phyloP scores from a whole-genome alignment of 2,329 filamentous ascomycete genomes.

The Alternaria ethzedia region DNA sequence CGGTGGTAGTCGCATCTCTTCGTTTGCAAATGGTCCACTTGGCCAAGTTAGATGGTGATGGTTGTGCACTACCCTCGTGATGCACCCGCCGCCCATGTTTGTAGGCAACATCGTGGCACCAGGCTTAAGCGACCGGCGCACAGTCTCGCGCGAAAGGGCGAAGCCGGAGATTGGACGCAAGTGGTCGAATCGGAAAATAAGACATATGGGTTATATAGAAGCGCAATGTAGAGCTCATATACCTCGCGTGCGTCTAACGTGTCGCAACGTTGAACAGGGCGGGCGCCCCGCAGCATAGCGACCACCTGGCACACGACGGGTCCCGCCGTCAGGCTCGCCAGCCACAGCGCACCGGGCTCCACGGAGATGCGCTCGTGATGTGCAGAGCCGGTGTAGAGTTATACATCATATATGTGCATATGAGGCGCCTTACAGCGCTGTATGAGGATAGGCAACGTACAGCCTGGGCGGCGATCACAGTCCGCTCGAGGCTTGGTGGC shows the following conservation, averaged over 20 bases:
- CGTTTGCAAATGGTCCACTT: not conserved
- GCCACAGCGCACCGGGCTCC: not conserved
- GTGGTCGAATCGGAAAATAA: slow-evolving; percentile 18
- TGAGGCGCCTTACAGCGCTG: not conserved
- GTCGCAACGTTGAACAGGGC: not conserved
- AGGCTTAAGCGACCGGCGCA: slow-evolving; percentile 19
- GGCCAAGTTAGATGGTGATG: slow-evolving; percentile 1
- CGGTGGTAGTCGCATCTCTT: slow-evolving; percentile 1
- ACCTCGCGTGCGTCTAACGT: slow-evolving; percentile 10
- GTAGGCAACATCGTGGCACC: not conserved
- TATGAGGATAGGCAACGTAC: not conserved
- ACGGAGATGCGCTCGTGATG: not conserved
- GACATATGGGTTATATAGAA: not conserved
- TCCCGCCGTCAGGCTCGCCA: not conserved
- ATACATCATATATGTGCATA: not conserved
- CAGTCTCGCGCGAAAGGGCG: slow-evolving; percentile 11
- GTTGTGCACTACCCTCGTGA: slow-evolving; percentile 3
- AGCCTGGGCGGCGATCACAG: not conserved
- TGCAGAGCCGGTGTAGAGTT: not conserved
- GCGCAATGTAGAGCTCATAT: slow-evolving; percentile 13
- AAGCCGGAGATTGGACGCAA: slow-evolving; percentile 15
- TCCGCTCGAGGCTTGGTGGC: not conserved
- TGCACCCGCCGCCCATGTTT: slow-evolving; percentile 2
- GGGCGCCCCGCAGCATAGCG: slow-evolving; percentile 13
- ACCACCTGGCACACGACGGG: not conserved